These are phyloP conservation scores for Phytophthora sansomeana DNA, from an alignment of 352 stramenopile species.

Conservation along the genomic window DNA sequence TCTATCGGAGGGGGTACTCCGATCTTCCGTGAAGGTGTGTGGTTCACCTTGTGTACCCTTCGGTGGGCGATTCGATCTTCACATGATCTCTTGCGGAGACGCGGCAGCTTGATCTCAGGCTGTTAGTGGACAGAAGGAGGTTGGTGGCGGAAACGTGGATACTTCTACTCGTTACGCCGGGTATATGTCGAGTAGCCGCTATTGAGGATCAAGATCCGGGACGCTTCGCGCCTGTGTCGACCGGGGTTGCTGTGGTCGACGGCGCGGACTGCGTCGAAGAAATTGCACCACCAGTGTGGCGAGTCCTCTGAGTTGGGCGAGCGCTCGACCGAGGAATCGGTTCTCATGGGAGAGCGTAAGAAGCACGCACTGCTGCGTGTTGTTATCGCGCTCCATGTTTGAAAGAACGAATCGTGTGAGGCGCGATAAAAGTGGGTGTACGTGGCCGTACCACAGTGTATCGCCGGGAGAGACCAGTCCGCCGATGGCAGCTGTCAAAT, in stretches of 20 bases:
- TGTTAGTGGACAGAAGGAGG: too few species aligned
- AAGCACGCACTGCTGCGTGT: not conserved
- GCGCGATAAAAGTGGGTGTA: not conserved
- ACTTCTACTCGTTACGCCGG: too few species aligned
- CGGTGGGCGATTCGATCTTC: too few species aligned
- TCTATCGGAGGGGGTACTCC: too few species aligned
- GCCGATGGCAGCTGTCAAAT: not conserved
- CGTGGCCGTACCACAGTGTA: constrained; percentile 11
- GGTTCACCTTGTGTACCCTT: too few species aligned
- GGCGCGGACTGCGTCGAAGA: constrained; percentile 1
- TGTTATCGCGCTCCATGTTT: constrained; percentile 2
- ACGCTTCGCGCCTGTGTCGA: too few species aligned
- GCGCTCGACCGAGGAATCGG: not conserved
- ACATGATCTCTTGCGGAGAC: too few species aligned
- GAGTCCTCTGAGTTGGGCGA: constrained; percentile 5
- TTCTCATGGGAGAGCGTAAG: constrained; percentile 2
- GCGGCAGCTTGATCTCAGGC: too few species aligned
- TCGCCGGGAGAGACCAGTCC: constrained; percentile 14
- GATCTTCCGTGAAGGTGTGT: too few species aligned
- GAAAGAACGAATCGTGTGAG: constrained; percentile 1
- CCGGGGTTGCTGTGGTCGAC: constrained; percentile 9
- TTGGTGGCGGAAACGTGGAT: too few species aligned
- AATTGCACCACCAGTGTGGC: constrained; percentile 5
- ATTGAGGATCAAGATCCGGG: too few species aligned
- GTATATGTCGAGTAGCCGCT: too few species aligned